A percentile compares a stretch with the other conserved stretches of the same genome.
Evolutionary conservation across 116 monocot genomes (phyloP).

Genomic region (Phalaenopsis hybrid): DNA sequence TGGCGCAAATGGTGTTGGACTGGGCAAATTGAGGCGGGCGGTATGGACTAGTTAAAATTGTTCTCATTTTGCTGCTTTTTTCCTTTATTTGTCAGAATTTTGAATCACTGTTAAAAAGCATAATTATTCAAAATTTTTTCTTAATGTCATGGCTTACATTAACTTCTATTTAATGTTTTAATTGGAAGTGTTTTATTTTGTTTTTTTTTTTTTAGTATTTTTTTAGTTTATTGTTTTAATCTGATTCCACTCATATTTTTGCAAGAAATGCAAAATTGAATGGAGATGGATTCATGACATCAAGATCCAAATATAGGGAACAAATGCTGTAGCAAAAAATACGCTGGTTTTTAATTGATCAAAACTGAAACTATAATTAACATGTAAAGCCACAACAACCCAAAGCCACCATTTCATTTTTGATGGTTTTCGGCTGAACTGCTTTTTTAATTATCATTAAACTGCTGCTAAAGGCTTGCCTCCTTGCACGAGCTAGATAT

Average conservation of each 20-base stretch:
- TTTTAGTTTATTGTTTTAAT: background rate
- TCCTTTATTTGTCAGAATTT: background rate
- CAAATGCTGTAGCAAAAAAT: background rate
- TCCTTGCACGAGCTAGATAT: background rate
- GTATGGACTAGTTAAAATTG: slow-evolving; percentile 25
- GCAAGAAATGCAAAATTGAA: background rate
- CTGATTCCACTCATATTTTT: background rate
- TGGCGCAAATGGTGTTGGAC: slow-evolving; percentile 66
- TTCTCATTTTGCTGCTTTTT: background rate
- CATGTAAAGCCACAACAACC: background rate
- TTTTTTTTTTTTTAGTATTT: background rate
- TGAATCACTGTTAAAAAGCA: background rate
- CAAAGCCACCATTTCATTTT: too few relatives aligned
- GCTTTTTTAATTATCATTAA: background rate
- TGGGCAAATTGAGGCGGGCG: slow-evolving; percentile 63
- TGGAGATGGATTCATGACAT: background rate
- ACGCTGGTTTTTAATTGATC: background rate
- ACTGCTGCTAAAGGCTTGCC: background rate
- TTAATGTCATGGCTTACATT: background rate
- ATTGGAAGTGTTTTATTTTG: background rate
- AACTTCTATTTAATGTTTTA: background rate
- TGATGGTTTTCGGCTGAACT: too few relatives aligned
- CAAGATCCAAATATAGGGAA: background rate
- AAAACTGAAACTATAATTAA: background rate
- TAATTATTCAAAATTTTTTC: background rate